Conservation (phyloP, 1,284 basidiomycete species). For the Sanghuangporus weigelae region DNA sequence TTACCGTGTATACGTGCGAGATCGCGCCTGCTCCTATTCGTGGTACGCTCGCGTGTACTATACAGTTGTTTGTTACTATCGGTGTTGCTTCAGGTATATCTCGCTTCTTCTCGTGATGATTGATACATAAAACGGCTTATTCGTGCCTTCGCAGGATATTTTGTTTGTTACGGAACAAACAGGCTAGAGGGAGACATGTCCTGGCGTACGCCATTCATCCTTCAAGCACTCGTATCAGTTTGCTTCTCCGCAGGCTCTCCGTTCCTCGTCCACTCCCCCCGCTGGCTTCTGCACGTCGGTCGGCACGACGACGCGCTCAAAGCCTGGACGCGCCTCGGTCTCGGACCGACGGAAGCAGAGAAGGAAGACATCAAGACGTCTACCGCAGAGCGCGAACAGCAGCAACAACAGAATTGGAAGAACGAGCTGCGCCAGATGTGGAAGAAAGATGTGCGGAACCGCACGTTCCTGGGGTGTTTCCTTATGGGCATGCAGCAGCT, state of each 20-base stretch:
- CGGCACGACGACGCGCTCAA: constrained; percentile 35
- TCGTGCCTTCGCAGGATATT: constrained; percentile 34
- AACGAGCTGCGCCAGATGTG: constrained; percentile 25
- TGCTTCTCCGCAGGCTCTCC: constrained; percentile 39
- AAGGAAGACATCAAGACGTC: constrained; percentile 28
- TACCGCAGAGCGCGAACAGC: constrained; percentile 19
- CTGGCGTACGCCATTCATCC: constrained; percentile 44
- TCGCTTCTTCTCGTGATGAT: neutral
- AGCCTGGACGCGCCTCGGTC: constrained; percentile 28
- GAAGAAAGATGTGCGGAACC: constrained; percentile 28
- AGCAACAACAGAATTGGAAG: constrained; percentile 14
- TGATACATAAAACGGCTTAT: neutral
- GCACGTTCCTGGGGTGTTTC: constrained; percentile 42
- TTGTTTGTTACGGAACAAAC: constrained; percentile 44
- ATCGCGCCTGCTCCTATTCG: constrained; percentile 38
- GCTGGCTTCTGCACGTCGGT: constrained; percentile 44
- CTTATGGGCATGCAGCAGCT: constrained; percentile 38
- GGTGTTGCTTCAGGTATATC: constrained; percentile 35
- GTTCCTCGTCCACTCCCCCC: constrained; percentile 48
- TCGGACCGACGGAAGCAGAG: constrained; percentile 27
- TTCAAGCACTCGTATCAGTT: constrained; percentile 36
- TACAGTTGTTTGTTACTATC: constrained; percentile 41
- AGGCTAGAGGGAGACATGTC: constrained; percentile 34
- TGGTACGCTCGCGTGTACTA: constrained; percentile 37
- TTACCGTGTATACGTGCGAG: constrained; percentile 43